phyloP scores from a whole-genome alignment of 176 grass and related monocot genomes.

The Eremochloa ophiuroides region DNA sequence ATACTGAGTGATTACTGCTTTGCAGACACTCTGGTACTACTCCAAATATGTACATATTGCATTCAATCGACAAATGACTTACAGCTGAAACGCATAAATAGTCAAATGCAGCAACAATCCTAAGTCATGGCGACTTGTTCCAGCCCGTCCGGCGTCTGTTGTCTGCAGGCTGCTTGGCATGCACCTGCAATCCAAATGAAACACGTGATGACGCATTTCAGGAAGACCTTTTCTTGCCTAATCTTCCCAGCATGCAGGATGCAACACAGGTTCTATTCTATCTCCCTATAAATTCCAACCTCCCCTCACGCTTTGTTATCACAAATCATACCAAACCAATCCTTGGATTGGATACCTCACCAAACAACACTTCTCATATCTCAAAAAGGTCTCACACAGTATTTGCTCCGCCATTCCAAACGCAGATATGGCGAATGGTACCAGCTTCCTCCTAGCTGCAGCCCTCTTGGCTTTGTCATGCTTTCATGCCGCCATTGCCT shows the following conservation, averaged over 20 bases:
- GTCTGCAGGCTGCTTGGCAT: no score
- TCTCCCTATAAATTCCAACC: not conserved
- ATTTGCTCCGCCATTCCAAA: no score
- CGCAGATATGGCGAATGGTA: not conserved
- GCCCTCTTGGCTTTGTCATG: not conserved
- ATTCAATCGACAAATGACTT: not conserved
- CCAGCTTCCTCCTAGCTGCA: not conserved
- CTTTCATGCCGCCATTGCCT: not conserved
- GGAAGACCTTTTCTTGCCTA: not conserved
- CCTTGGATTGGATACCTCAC: no score
- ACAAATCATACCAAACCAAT: not conserved
- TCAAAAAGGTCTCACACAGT: no score
- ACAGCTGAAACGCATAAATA: not conserved
- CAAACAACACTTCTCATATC: not conserved
- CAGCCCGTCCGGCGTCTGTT: no score
- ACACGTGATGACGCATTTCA: not conserved
- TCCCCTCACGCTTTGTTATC: not conserved
- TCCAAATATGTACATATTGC: no score
- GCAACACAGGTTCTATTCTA: not conserved
- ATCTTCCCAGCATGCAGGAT: not conserved
- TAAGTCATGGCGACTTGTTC: not conserved
- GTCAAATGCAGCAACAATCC: not conserved
- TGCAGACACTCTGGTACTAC: no score
- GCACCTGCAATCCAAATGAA: no score
- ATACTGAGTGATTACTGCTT: no score